Conservation (phyloP, 2,329 filamentous ascomycete genomes). For the Ascochyta rabiei region DNA sequence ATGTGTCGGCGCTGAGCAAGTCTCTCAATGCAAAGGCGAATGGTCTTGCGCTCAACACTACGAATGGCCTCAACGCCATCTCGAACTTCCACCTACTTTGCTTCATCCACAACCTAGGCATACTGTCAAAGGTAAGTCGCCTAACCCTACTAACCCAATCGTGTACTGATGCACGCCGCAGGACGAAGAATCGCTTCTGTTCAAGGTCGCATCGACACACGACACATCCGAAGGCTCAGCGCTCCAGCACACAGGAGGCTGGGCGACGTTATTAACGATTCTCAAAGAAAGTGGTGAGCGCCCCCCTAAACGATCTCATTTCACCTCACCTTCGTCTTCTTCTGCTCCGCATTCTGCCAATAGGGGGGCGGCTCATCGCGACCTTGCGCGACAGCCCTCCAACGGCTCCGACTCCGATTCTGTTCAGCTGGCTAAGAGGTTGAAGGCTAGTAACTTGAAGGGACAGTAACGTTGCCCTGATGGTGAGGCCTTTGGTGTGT, state of each 20-base stretch:
- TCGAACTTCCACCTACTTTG: constrained; percentile 96
- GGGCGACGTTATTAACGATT: constrained; percentile 92
- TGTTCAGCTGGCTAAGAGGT: constrained; percentile 68
- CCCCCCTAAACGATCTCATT: constrained; percentile 72
- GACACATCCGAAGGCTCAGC: constrained; percentile 82
- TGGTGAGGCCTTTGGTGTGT: constrained; percentile 24
- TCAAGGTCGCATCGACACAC: constrained; percentile 80
- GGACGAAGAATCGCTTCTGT: constrained; percentile 89
- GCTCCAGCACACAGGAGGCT: constrained; percentile 84
- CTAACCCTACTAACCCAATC: neutral
- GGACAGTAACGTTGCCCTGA: constrained; percentile 34
- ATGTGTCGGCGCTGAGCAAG: constrained; percentile 70
- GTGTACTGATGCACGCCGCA: constrained; percentile 48
- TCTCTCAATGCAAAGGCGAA: constrained; percentile 68
- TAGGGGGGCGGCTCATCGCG: constrained; percentile 44
- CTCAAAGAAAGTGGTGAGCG: constrained; percentile 97
- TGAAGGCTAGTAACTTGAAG: constrained; percentile 65
- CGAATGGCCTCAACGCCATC: constrained; percentile 69
- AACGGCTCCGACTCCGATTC: constrained; percentile 57
- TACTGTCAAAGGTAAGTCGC: constrained; percentile 76
- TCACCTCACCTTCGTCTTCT: constrained; percentile 35
- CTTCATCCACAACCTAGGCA: constrained; percentile 79
- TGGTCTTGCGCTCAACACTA: constrained; percentile 60
- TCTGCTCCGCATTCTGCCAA: constrained; percentile 41
- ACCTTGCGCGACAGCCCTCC: constrained; percentile 34